A percentile compares a stretch with the other conserved stretches of the same genome.
Conservation (phyloP, 345 rosid genomes). For the Clausena lansium region DNA sequence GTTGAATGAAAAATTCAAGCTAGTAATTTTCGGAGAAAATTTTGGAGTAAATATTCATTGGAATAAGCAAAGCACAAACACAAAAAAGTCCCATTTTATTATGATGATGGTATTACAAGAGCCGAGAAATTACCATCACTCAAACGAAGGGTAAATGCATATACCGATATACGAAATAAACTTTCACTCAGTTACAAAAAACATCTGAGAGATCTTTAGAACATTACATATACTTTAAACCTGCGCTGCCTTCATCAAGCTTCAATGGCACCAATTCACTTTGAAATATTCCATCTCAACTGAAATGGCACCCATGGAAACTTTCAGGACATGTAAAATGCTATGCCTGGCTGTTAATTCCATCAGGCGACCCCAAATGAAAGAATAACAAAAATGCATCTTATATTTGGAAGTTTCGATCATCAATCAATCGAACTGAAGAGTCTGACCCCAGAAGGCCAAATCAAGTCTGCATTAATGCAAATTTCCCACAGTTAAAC, state of each 20-base stretch:
- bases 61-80: not conserved
- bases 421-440: not conserved
- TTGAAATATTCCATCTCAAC: not conserved
- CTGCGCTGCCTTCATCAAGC: slow-evolving; percentile 20
- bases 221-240: not conserved
- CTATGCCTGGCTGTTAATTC: slow-evolving; percentile 9
- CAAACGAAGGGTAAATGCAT: not conserved
- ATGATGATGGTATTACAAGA: not conserved
- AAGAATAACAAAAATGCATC: slow-evolving; percentile 32
- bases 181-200: slow-evolving; percentile 9
- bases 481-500: not conserved
- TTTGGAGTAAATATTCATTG: too few species aligned
- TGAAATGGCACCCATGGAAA: not conserved
- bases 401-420: slow-evolving; percentile 3
- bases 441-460: not conserved
- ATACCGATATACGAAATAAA: not conserved
- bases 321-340: not conserved
- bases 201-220: not conserved
- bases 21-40: too few species aligned
- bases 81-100: slow-evolving; percentile 17
- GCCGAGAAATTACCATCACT: not conserved
- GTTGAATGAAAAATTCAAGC: too few species aligned
- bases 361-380: slow-evolving; percentile 14
- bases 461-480: slow-evolving; percentile 2
- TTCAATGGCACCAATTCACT: not conserved